Base-by-base conservation (phyloP, 176 grass and related monocot genomes). In the Aegilops tauschii region DNA sequence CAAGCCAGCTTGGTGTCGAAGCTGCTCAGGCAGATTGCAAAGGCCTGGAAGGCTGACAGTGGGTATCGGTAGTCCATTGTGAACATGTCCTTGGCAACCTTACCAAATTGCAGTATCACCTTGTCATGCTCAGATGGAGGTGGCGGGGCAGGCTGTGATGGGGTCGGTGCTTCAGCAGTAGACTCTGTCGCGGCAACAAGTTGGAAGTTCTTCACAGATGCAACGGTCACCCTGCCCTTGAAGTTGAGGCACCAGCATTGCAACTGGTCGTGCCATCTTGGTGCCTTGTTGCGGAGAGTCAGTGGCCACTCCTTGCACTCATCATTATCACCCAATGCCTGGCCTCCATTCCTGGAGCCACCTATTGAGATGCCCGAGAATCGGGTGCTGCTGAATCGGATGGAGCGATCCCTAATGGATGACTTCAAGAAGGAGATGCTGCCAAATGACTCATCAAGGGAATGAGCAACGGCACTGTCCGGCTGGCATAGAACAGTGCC, bases 241-340 rank as follows among this genome's bases (percentile, higher is more conserved):
- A 97, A 97, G 91, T 97, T 97, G 27, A 97, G 90, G 68, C 94
- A 97, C 94, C 94, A 97, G 69, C 94, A 97, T 80, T 97, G 94
- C 86, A 97, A 64, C 80, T 97, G 94, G 39, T 97, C 94, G 2
- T 97, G 94, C 94, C 94, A 97, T 69, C 94, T 88, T 59, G 94
- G 94, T 36, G 88, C 90, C 90, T 97, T 97, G 85, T 97, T 97
- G 16, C 90, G 89, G 65, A 97, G 90, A 54, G 94, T 27, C 90
- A 97, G 85, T 21, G 94, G 94, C 76, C 74, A 70, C 64, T 88
- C 88, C 76, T 90, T 97, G 70, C 17, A 73, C 71, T 90, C 92
- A 12, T 86, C 92, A 21, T 50, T 86, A 42, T 89, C 85, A 56
- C 61, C 86, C 59, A 80, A 80, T 65, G 77, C 9, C 37, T 67